Evolutionary conservation across 169 alveolate genomes (phyloP).

Genomic region (Plasmodium relictum): DNA sequence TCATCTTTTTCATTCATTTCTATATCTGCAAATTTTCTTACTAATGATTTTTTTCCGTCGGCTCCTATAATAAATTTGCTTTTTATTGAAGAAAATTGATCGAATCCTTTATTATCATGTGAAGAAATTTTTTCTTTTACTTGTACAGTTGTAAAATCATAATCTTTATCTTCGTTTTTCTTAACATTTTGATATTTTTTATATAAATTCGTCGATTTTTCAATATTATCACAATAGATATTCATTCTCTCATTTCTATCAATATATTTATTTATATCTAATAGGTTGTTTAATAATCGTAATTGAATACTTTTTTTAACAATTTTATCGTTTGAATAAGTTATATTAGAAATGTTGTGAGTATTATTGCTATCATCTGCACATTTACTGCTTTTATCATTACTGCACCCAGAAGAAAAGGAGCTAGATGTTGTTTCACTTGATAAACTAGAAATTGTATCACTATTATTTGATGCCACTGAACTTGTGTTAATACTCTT

Average conservation of each 20-base stretch:
- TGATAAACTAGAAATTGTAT: neutral
- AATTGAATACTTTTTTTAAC: too few relatives aligned
- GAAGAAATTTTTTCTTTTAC: neutral
- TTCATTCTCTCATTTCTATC: too few relatives aligned
- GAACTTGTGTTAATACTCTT: neutral
- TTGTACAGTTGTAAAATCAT: too few relatives aligned
- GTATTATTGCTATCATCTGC: too few relatives aligned
- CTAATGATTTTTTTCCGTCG: constrained; percentile 32
- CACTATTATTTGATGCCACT: neutral
- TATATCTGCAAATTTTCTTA: constrained; percentile 30
- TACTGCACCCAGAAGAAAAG: neutral
- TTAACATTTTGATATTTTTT: neutral
- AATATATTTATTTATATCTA: too few relatives aligned
- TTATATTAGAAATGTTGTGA: too few relatives aligned
- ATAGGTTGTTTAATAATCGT: too few relatives aligned
- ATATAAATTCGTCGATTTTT: neutral
- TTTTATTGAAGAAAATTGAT: constrained; percentile 4
- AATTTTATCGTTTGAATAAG: too few relatives aligned
- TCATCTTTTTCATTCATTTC: constrained; percentile 23
- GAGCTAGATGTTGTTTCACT: neutral
- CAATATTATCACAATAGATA: neutral
- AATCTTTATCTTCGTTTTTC: neutral
- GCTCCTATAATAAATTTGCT: constrained; percentile 45
- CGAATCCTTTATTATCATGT: neutral
- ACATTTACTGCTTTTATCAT: neutral